A percentile compares a stretch with the other conserved stretches of the same genome.
Conservation (phyloP, 1,284 basidiomycete species). For the Cutaneotrichosporon sp. region DNA sequence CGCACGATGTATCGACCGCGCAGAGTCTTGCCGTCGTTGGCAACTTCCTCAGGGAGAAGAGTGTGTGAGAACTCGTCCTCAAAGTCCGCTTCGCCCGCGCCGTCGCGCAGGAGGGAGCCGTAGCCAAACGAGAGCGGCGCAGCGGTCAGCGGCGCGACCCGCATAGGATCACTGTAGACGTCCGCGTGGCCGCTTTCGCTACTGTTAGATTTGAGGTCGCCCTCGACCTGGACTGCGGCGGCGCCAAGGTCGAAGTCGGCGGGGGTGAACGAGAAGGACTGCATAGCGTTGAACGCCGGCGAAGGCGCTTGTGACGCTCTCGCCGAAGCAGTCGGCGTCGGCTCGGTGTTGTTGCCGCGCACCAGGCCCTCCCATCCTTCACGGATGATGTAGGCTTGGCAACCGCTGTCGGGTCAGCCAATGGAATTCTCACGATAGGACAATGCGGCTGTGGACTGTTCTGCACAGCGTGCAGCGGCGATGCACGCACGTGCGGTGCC, state of each 20-base stretch:
- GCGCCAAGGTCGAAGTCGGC: conserved; percentile 20
- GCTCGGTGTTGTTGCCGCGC: conserved; percentile 52
- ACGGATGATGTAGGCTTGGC: conserved; percentile 86
- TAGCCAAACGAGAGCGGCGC: conserved; percentile 75
- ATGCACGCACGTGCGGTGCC: not conserved
- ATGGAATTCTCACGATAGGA: no score
- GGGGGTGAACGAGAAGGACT: conserved; percentile 31
- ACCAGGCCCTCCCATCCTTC: conserved; percentile 96
- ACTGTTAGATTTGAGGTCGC: conserved; percentile 1
- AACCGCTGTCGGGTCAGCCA: conserved; percentile 62
- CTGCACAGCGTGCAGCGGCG: not conserved
- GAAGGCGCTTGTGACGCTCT: conserved; percentile 22
- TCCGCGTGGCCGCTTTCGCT: conserved; percentile 23
- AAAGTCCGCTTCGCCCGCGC: conserved; percentile 67
- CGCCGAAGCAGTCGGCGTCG: conserved; percentile 32
- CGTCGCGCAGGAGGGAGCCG: conserved; percentile 80
- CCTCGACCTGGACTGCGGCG: not conserved
- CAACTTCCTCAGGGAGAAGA: conserved; percentile 42
- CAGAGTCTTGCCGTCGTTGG: conserved; percentile 57
- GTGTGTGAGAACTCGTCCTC: conserved; percentile 30
- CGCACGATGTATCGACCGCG: conserved; percentile 91
- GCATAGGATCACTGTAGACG: conserved; percentile 28
- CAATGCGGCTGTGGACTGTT: not conserved
- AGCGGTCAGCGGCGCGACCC: conserved; percentile 33
- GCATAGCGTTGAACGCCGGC: conserved; percentile 24